Evolutionary conservation across 768 basidiomycete species (phyloP), one percentile per base, ranked within the genome.

Genomic region (Vararia minispora): DNA sequence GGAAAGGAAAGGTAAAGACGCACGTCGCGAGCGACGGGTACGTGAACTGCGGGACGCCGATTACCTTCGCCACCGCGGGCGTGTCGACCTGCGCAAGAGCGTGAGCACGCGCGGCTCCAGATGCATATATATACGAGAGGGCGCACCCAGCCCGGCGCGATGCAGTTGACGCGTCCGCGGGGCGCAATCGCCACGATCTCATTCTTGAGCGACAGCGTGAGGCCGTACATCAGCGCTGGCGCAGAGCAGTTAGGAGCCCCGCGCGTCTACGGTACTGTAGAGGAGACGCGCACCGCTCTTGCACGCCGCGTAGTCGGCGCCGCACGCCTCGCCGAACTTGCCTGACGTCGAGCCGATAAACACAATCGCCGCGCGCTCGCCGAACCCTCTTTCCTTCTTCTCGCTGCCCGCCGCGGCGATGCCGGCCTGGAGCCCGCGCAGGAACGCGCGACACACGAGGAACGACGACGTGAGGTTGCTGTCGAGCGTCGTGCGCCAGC

Each of bases 171-270:
- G n/a, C 82, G 65, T 0, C 71, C 84, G 39, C 56, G 65, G 0
- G 80, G 77, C 0, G 81, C 80, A 42, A 84, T 71, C 56, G 73
- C 72, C 31, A 87, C 82, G 38, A 85, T 83, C 57, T 87, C 82
- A 54, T 85, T 86, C 59, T 86, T 85, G 47, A 85, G 63, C 4
- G 74, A 64, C 48, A 76, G 57, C 3, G 71, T 72, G 24, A 85
- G 51, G 1, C 81, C 84, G 44, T 80, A 77, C 80, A 82, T 82
- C 62, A 81, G 66, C 4, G 72, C 79, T 79, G 14, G n/a, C n/a
- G n/a, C 13, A 24, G 33, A 17, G 11, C 17, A 27, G 7, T 18
- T 4, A 28, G 11, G 37, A 41, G 39, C 4, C 35, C 18, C 23
- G 18, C 6, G 9, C 28, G 20, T 11, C 7, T 30, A 17, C 26